These are phyloP conservation scores for Escallonia herrerae DNA, from an alignment of 129 eudicot species.

Conservation along the genomic window DNA sequence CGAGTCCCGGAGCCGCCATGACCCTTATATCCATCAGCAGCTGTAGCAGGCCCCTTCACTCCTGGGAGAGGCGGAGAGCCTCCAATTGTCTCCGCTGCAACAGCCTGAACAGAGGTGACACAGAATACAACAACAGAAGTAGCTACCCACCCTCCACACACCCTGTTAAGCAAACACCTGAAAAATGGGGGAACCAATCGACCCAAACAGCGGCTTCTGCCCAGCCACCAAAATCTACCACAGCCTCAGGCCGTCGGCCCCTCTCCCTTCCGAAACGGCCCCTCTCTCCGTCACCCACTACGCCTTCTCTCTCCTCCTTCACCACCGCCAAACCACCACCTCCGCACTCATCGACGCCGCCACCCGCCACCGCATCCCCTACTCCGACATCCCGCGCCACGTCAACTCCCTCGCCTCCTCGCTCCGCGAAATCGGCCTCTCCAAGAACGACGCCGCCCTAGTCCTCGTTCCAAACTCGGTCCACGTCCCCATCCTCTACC, in stretches of 20 bases:
- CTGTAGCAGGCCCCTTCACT: no score
- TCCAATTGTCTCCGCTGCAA: no score
- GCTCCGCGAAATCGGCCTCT: constrained; percentile 13
- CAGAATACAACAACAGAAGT: no score
- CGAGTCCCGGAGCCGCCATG: no score
- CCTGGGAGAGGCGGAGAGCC: no score
- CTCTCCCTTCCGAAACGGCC: constrained; percentile 26
- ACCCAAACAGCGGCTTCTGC: constrained; percentile 21
- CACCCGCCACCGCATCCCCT: constrained; percentile 28
- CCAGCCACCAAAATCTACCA: background rate
- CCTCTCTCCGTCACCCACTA: constrained; percentile 40
- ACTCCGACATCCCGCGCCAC: constrained; percentile 18
- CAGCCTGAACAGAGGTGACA: no score
- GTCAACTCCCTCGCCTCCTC: constrained; percentile 27
- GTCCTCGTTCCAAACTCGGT: constrained; percentile 38
- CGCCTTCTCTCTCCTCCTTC: constrained; percentile 25
- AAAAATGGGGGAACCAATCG: background rate
- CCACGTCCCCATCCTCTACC: constrained; percentile 34
- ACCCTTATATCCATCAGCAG: no score
- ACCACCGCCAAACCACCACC: constrained; percentile 3
- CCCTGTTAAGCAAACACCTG: no score
- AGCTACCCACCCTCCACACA: no score
- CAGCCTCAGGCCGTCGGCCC: constrained; percentile 37
- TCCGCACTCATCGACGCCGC: constrained; percentile 40
- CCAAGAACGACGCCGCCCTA: constrained; percentile 34